Conservation (phyloP, 176 grass and related monocot genomes). For the Musa itinerans region DNA sequence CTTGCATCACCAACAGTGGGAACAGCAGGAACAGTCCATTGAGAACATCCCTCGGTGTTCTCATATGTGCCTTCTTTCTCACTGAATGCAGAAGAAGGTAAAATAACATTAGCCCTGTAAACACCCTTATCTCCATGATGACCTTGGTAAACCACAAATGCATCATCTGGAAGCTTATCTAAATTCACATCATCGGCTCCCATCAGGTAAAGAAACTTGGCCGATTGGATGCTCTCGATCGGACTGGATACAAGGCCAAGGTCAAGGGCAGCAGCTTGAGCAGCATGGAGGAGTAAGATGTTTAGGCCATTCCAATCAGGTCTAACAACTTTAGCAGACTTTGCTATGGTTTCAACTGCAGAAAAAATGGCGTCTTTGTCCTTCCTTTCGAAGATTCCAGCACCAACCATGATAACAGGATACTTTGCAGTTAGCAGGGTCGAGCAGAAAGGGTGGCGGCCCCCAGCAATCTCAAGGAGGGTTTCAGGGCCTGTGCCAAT, state of each 20-base stretch:
- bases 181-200: conserved; percentile 82
- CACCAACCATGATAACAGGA: conserved; percentile 83
- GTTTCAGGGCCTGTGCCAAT: conserved; percentile 69
- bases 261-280: conserved; percentile 91
- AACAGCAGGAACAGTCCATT: conserved; percentile 90
- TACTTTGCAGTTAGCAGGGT: conserved; percentile 69
- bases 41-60: conserved; percentile 88
- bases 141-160: conserved; percentile 94
- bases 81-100: conserved; percentile 89
- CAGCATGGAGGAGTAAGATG: conserved; percentile 76
- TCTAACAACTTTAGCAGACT: conserved; percentile 62
- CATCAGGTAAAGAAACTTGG: conserved; percentile 94
- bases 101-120: conserved; percentile 76
- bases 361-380: conserved; percentile 74
- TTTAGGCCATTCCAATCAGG: conserved; percentile 87
- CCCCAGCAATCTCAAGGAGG: conserved; percentile 73
- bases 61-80: conserved; percentile 98
- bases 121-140: conserved; percentile 94
- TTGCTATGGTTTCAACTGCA: conserved; percentile 57
- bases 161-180: conserved; percentile 78
- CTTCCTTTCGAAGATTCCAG: conserved; percentile 70
- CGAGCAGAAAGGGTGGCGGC: conserved; percentile 67
- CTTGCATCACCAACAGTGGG: conserved; percentile 92
- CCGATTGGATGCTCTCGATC: conserved; percentile 43
- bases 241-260: conserved; percentile 73